Base-by-base conservation (phyloP, 768 basidiomycete species). In the Hericium alpestre region DNA sequence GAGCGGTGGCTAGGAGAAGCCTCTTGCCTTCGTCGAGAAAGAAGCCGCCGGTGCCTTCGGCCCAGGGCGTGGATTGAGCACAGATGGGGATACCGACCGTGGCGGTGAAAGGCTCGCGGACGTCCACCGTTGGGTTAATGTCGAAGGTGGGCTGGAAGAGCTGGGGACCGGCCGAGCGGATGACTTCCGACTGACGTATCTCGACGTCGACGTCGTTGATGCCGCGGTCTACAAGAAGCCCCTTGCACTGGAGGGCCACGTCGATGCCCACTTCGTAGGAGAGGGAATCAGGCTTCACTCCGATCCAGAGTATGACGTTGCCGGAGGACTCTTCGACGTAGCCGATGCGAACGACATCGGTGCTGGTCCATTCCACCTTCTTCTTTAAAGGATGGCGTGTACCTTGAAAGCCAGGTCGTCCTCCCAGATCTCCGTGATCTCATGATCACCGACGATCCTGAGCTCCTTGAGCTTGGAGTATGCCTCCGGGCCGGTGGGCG, bases 71-170 rank as follows among this genome's bases (percentile, higher is more conserved):
- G 59, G 62, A 65, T 13, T 54, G 59, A 27, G 69, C 59, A 27
- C 74, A 71, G 54, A 76, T 72, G n/a, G 58, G 40, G 48, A 74
- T 65, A 54, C 74, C 68, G 20, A 76, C 71, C 37, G 72, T 60
- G 57, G 67, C 59, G 4, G 70, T 70, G 63, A 76, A 70, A 16
- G 69, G 69, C 47, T 67, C 65, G 27, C 65, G 63, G n/a, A 69
- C 53, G 12, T 64, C 64, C 61, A 66, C 27, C 54, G 67, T 57
- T 38, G 57, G 32, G 55, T 71, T 66, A n/a, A n/a, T n/a, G 9
- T 5, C 7, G 37, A 60, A n/a, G 58, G 57, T 39, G 38, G 66
- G 22, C 4, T 60, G 38, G 57, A 68, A 63, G 58, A 73, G 65
- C 67, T 65, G 64, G 22, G 69, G 66, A 32, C 70, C 63, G 58